Conservation (phyloP, 2,329 filamentous ascomycete genomes). For the Aspergillus hiratsukae region DNA sequence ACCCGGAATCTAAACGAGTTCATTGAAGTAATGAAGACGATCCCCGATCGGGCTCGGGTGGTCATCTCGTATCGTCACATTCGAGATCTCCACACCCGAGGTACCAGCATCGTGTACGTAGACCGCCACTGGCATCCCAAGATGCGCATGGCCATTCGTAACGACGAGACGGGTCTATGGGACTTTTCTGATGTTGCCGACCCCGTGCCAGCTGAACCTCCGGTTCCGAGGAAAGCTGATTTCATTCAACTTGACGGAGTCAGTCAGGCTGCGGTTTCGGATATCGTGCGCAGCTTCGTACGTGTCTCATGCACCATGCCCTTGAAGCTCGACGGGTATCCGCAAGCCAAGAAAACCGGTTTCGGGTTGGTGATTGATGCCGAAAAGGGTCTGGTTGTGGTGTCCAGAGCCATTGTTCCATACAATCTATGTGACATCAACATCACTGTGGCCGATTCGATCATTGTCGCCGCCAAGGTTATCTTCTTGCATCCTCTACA, state of each 20-base stretch:
- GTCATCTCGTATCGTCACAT: constrained; percentile 96
- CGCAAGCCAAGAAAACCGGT: constrained; percentile 86
- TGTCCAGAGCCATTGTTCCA: constrained; percentile 89
- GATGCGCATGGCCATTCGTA: constrained; percentile 88
- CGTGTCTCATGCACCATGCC: constrained; percentile 91
- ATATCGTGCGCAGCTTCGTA: constrained; percentile 91
- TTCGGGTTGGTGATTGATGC: constrained; percentile 98
- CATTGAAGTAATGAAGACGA: constrained; percentile 81
- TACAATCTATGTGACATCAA: constrained; percentile 97
- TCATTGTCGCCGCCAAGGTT: constrained; percentile 90
- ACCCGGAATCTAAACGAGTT: constrained; percentile 85
- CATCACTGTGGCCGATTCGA: constrained; percentile 92
- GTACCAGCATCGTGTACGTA: constrained; percentile 86
- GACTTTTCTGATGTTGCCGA: constrained; percentile 86
- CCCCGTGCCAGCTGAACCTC: constrained; percentile 68
- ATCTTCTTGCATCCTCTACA: constrained; percentile 94
- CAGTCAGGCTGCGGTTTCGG: constrained; percentile 82
- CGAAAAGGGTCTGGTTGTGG: constrained; percentile 88
- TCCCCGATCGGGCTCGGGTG: constrained; percentile 76
- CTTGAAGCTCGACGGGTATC: constrained; percentile 95
- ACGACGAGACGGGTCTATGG: constrained; percentile 87
- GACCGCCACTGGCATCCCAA: constrained; percentile 95
- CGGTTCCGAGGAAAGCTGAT: constrained; percentile 71
- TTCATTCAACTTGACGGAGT: constrained; percentile 91
- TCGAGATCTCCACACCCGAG: constrained; percentile 86